phyloP scores from a whole-genome alignment of 176 grass and related monocot species.

The Miscanthus lutarioriparius region DNA sequence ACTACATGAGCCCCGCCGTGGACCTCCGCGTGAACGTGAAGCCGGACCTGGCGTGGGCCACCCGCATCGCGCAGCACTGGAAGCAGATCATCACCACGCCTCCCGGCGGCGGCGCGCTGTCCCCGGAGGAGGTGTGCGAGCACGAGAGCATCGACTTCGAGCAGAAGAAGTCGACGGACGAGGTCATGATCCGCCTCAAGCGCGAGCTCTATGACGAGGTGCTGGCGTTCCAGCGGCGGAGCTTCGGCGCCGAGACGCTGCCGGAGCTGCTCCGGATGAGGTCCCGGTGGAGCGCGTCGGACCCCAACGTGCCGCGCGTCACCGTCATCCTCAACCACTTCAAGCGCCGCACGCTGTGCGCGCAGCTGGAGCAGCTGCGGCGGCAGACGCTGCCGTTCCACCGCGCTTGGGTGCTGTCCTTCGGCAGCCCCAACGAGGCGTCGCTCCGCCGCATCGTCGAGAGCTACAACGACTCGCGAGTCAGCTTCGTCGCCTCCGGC shows the following conservation, averaged over 20 bases:
- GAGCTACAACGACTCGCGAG: slow-evolving; percentile 80
- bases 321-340: slow-evolving; percentile 97
- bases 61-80: slow-evolving; percentile 75
- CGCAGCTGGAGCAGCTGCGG: slow-evolving; percentile 72
- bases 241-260: slow-evolving; percentile 77
- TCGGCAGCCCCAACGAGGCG: slow-evolving; percentile 80
- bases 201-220: slow-evolving; percentile 88
- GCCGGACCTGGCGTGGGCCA: slow-evolving; percentile 81
- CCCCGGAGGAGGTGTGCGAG: slow-evolving; percentile 76
- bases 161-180: slow-evolving; percentile 91
- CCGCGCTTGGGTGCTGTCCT: slow-evolving; percentile 87
- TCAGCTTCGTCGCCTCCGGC: slow-evolving; percentile 87
- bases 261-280: slow-evolving; percentile 63
- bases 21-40: slow-evolving; percentile 55
- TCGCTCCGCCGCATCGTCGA: slow-evolving; percentile 62
- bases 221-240: slow-evolving; percentile 56
- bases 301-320: slow-evolving; percentile 45
- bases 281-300: slow-evolving; percentile 49
- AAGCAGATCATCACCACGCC: slow-evolving; percentile 58
- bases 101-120: slow-evolving; percentile 21
- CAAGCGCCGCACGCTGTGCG: slow-evolving; percentile 90
- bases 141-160: slow-evolving; percentile 87
- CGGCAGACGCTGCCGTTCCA: slow-evolving; percentile 92
- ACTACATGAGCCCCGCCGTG: slow-evolving; percentile 95
- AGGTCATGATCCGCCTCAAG: slow-evolving; percentile 80